A percentile compares a stretch with the other conserved stretches of the same genome.
phyloP scores from a whole-genome alignment of 2,329 filamentous ascomycete genomes.

The Clarireedia homoeocarpa region DNA sequence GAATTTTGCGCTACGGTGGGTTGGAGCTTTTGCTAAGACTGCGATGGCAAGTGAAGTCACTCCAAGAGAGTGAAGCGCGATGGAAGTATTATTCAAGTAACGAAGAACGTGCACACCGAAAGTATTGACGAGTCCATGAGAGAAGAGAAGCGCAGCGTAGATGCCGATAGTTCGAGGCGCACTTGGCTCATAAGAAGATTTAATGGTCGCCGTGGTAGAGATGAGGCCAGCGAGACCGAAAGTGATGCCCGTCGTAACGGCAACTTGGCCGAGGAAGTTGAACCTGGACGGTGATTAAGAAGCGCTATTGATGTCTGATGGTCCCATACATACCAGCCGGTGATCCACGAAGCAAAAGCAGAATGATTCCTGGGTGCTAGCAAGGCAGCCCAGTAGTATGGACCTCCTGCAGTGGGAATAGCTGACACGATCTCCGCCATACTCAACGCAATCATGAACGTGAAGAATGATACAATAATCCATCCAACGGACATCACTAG shows the following conservation, averaged over 20 bases:
- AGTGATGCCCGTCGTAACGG: slow-evolving; percentile 41
- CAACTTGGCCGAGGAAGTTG: slow-evolving; percentile 41
- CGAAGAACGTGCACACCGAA: slow-evolving; percentile 49
- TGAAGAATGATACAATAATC: slow-evolving; percentile 49
- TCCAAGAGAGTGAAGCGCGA: slow-evolving; percentile 46
- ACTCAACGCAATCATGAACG: slow-evolving; percentile 43
- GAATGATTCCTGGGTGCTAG: slow-evolving; percentile 41
- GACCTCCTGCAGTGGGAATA: slow-evolving; percentile 49
- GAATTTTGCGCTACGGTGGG: slow-evolving; percentile 45
- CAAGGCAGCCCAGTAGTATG: slow-evolving; percentile 54
- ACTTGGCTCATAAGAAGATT: slow-evolving; percentile 35
- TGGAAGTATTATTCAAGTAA: slow-evolving; percentile 49
- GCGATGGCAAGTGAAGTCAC: slow-evolving; percentile 46
- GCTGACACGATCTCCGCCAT: slow-evolving; percentile 55
- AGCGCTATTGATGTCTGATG: not conserved
- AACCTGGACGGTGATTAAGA: slow-evolving; percentile 28
- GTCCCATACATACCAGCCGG: slow-evolving; percentile 31
- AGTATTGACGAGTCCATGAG: slow-evolving; percentile 47
- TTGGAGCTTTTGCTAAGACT: slow-evolving; percentile 49
- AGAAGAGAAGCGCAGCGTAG: slow-evolving; percentile 47
- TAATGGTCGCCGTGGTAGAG: slow-evolving; percentile 37
- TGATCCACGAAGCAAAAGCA: slow-evolving; percentile 40
- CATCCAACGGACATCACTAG: slow-evolving; percentile 47
- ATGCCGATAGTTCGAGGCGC: slow-evolving; percentile 48
- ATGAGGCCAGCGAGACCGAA: slow-evolving; percentile 40